These are phyloP conservation scores for Spizellomyces punctatus DNA, from an alignment of 192 early-diverging fungal genomes.

Conservation along the genomic window DNA sequence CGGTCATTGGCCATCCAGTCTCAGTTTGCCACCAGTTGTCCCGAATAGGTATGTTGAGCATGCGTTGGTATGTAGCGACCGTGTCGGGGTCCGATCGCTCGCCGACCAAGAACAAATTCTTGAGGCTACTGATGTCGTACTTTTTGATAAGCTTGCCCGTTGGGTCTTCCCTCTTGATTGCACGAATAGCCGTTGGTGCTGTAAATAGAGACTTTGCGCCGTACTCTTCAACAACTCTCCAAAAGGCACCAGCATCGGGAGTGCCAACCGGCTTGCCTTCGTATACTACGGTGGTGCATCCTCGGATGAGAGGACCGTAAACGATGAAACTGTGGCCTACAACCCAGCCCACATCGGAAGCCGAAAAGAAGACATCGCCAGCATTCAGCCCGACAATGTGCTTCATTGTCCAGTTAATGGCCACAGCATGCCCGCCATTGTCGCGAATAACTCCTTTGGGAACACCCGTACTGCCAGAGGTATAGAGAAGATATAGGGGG, in stretches of 20 bases:
- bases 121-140: conserved; percentile 67
- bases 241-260: conserved; percentile 80
- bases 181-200: conserved; percentile 84
- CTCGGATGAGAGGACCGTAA: conserved; percentile 78
- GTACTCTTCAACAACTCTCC: conserved; percentile 78
- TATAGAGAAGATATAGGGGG: conserved; percentile 81
- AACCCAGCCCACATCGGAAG: conserved; percentile 88
- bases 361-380: conserved; percentile 78
- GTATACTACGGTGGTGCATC: conserved; percentile 77
- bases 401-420: conserved; percentile 69
- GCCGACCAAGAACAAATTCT: conserved; percentile 75
- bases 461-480: conserved; percentile 60
- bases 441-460: conserved; percentile 73
- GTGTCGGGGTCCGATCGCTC: conserved; percentile 85
- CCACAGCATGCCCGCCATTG: conserved; percentile 70
- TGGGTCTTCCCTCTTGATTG: conserved; percentile 71
- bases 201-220: conserved; percentile 74
- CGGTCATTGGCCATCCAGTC: conserved; percentile 81
- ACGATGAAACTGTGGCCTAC: conserved; percentile 84
- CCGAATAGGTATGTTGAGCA: conserved; percentile 57
- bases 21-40: conserved; percentile 95
- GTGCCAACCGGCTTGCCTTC: conserved; percentile 84
- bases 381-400: conserved; percentile 72
- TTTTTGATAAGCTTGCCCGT: conserved; percentile 55
- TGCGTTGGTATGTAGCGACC: conserved; percentile 50